phyloP scores from a whole-genome alignment of 805 yeast species.

The Saccharomyces kudriavzevii region DNA sequence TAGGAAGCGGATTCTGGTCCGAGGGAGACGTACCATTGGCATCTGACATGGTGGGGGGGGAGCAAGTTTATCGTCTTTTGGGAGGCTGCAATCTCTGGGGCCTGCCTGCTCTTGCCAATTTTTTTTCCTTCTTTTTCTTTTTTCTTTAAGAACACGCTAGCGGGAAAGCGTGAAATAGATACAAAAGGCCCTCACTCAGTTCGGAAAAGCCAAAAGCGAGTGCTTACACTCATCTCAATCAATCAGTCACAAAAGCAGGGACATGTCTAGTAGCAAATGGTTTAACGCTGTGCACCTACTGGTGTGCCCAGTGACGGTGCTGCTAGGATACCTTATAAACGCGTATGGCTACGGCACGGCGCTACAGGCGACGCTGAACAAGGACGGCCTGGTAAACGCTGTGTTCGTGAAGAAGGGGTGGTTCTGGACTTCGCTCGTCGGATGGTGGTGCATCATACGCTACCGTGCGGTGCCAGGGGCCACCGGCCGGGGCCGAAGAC shows the following conservation, averaged over 20 bases:
- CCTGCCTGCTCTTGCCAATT: not conserved
- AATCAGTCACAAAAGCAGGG: not conserved
- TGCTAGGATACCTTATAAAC: constrained; percentile 40
- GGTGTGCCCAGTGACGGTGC: constrained; percentile 37
- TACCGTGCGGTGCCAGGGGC: constrained; percentile 5
- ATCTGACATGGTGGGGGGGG: not conserved
- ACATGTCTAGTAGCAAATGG: not conserved
- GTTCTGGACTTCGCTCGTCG: constrained; percentile 69
- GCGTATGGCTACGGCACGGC: constrained; percentile 24
- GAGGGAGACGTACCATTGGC: not conserved
- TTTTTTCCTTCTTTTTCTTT: not conserved
- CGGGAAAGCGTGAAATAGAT: not conserved
- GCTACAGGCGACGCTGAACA: constrained; percentile 30
- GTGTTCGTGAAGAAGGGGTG: constrained; percentile 84
- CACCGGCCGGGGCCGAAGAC: not conserved
- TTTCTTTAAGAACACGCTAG: not conserved
- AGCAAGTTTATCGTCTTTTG: not conserved
- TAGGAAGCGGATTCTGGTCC: constrained; percentile 35
- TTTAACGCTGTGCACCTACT: constrained; percentile 5
- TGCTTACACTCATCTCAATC: not conserved
- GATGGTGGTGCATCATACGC: constrained; percentile 19
- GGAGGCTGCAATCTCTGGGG: not conserved
- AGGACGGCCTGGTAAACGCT: constrained; percentile 62
- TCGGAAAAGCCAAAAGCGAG: not conserved
- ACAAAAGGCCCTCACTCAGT: not conserved